Evolutionary conservation across 2,329 filamentous ascomycete species (phyloP).

Genomic region (Claviceps sp.): DNA sequence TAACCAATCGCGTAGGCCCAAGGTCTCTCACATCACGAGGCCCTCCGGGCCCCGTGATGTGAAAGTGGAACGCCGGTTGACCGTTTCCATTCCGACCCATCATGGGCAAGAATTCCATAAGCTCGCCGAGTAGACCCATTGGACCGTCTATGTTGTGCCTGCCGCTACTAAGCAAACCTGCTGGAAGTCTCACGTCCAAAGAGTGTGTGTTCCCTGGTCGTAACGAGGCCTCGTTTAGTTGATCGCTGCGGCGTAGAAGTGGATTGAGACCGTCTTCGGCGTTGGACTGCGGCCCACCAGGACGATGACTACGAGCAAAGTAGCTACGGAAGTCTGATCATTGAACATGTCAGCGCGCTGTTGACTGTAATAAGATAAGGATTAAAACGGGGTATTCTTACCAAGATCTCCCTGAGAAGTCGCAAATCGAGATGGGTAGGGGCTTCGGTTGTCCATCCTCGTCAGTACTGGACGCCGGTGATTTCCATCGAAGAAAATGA

Average conservation of each 20-base stretch:
- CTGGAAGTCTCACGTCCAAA: conserved; percentile 38
- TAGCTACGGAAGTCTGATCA: conserved; percentile 33
- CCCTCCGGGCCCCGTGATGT: conserved; percentile 37
- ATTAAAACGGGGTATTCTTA: conserved; percentile 15
- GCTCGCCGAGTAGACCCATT: conserved; percentile 40
- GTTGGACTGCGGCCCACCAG: conserved; percentile 38
- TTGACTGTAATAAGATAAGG: neutral
- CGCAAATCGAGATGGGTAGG: conserved; percentile 44
- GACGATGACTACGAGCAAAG: conserved; percentile 38
- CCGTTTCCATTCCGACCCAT: conserved; percentile 30
- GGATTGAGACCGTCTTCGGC: conserved; percentile 80
- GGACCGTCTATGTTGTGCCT: conserved; percentile 33
- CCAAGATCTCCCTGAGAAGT: conserved; percentile 41
- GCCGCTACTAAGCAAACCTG: conserved; percentile 28
- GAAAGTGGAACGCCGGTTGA: conserved; percentile 44
- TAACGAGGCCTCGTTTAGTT: conserved; percentile 31
- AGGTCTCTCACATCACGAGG: conserved; percentile 40
- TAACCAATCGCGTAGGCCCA: conserved; percentile 24
- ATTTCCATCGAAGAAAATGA: conserved; percentile 39
- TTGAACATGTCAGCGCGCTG: neutral
- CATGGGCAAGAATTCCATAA: conserved; percentile 40
- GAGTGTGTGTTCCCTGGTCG: conserved; percentile 37
- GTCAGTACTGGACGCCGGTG: conserved; percentile 19
- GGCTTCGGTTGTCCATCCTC: conserved; percentile 33
- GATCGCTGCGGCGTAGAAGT: conserved; percentile 53